Base-by-base conservation (phyloP, 1,139 yeast genomes). In the Kodamaea sp. region DNA sequence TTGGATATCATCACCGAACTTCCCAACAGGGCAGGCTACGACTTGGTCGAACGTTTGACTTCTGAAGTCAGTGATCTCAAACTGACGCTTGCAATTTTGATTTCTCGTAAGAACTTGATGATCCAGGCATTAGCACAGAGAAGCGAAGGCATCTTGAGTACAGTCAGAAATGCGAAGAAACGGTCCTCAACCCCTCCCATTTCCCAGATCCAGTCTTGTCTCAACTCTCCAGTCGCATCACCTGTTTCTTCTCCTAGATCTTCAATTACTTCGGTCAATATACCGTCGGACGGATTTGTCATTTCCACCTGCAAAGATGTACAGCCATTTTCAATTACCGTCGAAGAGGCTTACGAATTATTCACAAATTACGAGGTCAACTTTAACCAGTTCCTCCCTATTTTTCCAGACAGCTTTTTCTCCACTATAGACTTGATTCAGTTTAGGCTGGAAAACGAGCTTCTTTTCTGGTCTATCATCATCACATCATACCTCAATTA, bases 381-480 rank as follows among this genome's bases (percentile, higher is more conserved):
- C 32, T 70, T 61, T 49, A 63, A 64, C 44, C 55, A 53, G 26
- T 64, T 50, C 39, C 49, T 70, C 24, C 76, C 76, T 11, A 65
- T 70, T 8, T 60, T 70, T 29, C 75, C 75, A 1, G 60, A 59
- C 25, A 53, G 58, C 15, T 68, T 68, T 42, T 67, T 65, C 43
- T 44, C 51, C 21, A 44, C 51, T 28, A 46, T 55, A 25, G 43
- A 56, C 39, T 43, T 61, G 29, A 47, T 42, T 22, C 47, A 42
- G 10, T 53, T 59, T 42, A 48, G 45, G 26, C 42, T 44, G 29
- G 69, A 67, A 24, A 63, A 67, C 47, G 64, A 58, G 34, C 49
- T 70, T 15, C 47, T 70, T 16, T 70, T 70, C 45, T 70, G 76
- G 76, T 52, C 66, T 35, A 66, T 70, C 20, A 52, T 69, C 19